phyloP scores from a whole-genome alignment of 2,329 filamentous ascomycete genomes.

The Metarhizium anisopliae region DNA sequence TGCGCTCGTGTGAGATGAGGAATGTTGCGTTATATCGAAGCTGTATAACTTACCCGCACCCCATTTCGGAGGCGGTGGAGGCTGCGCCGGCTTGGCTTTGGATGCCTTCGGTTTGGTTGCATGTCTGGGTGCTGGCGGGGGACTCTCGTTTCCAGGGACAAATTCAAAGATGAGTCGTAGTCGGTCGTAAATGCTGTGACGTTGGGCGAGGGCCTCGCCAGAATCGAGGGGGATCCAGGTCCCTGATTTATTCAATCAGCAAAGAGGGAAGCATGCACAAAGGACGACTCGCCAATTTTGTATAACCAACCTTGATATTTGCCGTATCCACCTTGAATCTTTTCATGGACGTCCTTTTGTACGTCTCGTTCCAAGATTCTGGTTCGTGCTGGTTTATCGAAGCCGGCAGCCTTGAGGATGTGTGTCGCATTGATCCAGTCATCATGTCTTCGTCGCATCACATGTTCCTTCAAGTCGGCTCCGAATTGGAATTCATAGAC shows the following conservation, averaged over 20 bases:
- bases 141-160: slow-evolving; percentile 73
- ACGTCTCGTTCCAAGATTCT: slow-evolving; percentile 94
- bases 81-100: slow-evolving; percentile 30
- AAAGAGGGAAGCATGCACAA: background rate
- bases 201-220: slow-evolving; percentile 72
- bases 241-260: slow-evolving; percentile 37
- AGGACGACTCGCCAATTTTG: background rate
- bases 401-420: slow-evolving; percentile 92
- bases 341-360: slow-evolving; percentile 92
- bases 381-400: slow-evolving; percentile 92
- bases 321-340: slow-evolving; percentile 95
- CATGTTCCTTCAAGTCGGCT: slow-evolving; percentile 69
- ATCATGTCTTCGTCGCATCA: slow-evolving; percentile 88
- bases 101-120: slow-evolving; percentile 75
- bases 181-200: slow-evolving; percentile 79
- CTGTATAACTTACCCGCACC: slow-evolving; percentile 14
- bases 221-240: slow-evolving; percentile 91
- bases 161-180: slow-evolving; percentile 85
- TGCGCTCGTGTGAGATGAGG: slow-evolving; percentile 8
- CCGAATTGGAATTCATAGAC: slow-evolving; percentile 91
- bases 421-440: slow-evolving; percentile 99
- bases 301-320: slow-evolving; percentile 77
- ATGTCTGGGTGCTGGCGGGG: slow-evolving; percentile 89
- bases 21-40: background rate
- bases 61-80: slow-evolving; percentile 48